Evolutionary conservation across 352 stramenopile species (phyloP).

Genomic region (Aphanomyces cochlioides): DNA sequence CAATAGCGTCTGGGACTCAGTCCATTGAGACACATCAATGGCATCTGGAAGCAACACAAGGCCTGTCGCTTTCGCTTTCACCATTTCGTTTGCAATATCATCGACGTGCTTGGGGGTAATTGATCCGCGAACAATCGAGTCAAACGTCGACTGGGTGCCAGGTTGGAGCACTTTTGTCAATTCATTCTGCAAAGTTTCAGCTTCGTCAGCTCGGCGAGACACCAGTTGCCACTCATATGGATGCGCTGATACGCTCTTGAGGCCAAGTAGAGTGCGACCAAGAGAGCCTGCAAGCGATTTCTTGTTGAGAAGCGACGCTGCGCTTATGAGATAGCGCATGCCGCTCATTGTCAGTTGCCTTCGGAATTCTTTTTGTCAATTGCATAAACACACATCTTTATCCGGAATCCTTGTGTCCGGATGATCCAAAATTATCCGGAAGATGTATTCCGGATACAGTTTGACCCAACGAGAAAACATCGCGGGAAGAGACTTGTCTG

Average conservation of each 20-base stretch:
- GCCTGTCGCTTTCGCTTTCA: not conserved
- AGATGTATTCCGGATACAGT: conserved; percentile 9
- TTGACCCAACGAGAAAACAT: too few species aligned
- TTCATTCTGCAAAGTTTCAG: conserved; percentile 3
- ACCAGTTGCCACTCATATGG: conserved; percentile 17
- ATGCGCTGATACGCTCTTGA: conserved; percentile 2
- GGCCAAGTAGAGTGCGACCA: conserved; percentile 10
- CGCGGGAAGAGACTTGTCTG: too few species aligned
- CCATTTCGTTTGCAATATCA: conserved; percentile 4
- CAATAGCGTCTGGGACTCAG: conserved; percentile 32
- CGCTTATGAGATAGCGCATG: conserved; percentile 18
- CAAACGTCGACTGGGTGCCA: not conserved
- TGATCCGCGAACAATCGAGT: not conserved
- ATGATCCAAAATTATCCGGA: not conserved
- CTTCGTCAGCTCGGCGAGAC: conserved; percentile 9
- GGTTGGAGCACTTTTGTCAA: not conserved
- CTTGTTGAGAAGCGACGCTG: conserved; percentile 4
- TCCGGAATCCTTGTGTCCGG: conserved; percentile 1
- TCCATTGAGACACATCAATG: conserved; percentile 11
- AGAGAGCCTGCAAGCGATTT: conserved; percentile 16
- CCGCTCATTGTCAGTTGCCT: not conserved
- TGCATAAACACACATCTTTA: not conserved
- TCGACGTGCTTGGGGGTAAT: not conserved
- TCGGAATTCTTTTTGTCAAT: not conserved
- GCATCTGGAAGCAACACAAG: conserved; percentile 20